These are phyloP conservation scores for Exsudoporus frostii DNA, from an alignment of 768 basidiomycete genomes.

Conservation along the genomic window DNA sequence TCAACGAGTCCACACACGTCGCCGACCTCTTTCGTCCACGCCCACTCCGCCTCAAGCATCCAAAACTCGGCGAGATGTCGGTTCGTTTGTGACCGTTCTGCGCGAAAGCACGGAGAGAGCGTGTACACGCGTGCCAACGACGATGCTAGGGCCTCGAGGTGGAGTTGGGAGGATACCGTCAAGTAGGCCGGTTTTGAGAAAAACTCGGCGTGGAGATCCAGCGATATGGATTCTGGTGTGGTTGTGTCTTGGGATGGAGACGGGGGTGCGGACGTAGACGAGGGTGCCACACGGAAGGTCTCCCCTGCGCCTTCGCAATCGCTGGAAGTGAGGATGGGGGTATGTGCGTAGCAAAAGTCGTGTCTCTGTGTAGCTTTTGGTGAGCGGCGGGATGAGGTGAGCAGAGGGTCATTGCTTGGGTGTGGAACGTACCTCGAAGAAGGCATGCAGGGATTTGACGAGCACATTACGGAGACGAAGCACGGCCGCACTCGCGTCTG, in stretches of 20 bases:
- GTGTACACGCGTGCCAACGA: constrained; percentile 86
- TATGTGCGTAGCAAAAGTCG: constrained; percentile 75
- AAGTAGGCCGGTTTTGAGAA: constrained; percentile 77
- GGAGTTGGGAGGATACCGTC: constrained; percentile 94
- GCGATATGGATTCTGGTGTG: not conserved
- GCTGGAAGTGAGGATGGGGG: constrained; percentile 84
- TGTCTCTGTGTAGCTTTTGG: constrained; percentile 46
- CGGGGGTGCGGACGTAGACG: constrained; percentile 7
- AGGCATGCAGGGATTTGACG: constrained; percentile 53
- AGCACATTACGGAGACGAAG: constrained; percentile 67
- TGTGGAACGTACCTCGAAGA: constrained; percentile 63
- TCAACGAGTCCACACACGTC: constrained; percentile 59
- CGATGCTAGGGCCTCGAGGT: constrained; percentile 83
- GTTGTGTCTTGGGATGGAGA: not conserved
- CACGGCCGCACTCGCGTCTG: constrained; percentile 66
- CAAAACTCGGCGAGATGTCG: constrained; percentile 98
- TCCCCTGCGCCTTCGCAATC: constrained; percentile 98
- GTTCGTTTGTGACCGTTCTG: constrained; percentile 82
- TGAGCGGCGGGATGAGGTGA: constrained; percentile 15
- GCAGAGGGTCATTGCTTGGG: not conserved
- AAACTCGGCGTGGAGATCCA: constrained; percentile 46
- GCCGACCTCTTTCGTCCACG: constrained; percentile 47
- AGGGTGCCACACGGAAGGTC: constrained; percentile 66
- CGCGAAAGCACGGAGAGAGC: constrained; percentile 90
- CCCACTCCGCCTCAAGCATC: constrained; percentile 98